Evolutionary conservation across 768 basidiomycete species (phyloP).

Genomic region (Trametes coccinea): DNA sequence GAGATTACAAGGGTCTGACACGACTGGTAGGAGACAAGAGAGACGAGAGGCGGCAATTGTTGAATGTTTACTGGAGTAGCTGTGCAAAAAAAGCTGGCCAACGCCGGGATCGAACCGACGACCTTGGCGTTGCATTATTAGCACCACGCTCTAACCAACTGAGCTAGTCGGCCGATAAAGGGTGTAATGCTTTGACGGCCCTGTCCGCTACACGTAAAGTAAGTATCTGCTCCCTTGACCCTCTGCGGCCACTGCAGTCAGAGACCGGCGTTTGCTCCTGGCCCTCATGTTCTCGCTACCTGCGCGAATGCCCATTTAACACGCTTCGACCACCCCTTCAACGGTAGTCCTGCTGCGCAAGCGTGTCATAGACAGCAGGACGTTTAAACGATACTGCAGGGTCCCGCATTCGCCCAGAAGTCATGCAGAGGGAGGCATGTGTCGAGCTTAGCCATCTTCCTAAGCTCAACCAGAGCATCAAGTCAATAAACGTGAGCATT

Average conservation of each 20-base stretch:
- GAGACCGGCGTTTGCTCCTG: not conserved
- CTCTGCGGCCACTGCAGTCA: not conserved
- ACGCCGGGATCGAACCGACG: not conserved
- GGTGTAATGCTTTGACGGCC: too few species aligned
- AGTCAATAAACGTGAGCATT: slow-evolving; percentile 38
- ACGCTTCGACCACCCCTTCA: too few species aligned
- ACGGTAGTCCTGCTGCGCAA: not conserved
- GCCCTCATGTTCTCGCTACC: too few species aligned
- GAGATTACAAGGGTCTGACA: too few species aligned
- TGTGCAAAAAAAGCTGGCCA: too few species aligned
- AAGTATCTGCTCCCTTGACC: not conserved
- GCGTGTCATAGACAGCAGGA: not conserved
- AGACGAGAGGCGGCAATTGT: too few species aligned
- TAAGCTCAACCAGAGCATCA: slow-evolving; percentile 14
- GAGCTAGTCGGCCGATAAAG: slow-evolving; percentile 75
- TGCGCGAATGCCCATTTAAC: too few species aligned
- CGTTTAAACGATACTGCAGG: not conserved
- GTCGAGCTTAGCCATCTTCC: slow-evolving; percentile 17
- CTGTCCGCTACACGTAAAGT: not conserved
- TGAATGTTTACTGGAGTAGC: too few species aligned
- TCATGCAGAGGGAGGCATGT: not conserved
- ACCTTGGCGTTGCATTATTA: slow-evolving; percentile 43
- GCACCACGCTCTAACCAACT: slow-evolving; percentile 93
- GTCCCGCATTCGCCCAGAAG: not conserved
- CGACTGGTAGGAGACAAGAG: too few species aligned